Base-by-base conservation (phyloP, 2,329 filamentous ascomycete species). In the Teratosphaeriaceae sp. region DNA sequence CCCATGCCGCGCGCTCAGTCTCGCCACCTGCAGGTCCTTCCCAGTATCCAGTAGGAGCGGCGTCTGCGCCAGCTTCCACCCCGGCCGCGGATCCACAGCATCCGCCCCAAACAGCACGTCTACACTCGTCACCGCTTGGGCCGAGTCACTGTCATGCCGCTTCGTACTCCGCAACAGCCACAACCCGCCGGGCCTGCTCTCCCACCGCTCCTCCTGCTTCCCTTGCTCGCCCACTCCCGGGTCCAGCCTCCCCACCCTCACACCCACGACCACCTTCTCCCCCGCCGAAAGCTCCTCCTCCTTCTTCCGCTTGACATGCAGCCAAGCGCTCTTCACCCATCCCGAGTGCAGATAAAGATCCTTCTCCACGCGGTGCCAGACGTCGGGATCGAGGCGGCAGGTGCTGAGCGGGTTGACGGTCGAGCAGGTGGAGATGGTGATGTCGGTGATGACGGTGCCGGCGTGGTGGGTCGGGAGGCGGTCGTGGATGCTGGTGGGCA, bases 101-200 rank as follows among this genome's bases (percentile, higher is more conserved):
- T 96, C 89, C 16, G 89, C 80, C 15, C 89, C 89, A 58, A 94
- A 96, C 5, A 96, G 72, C 4, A 95, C 79, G 60, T 96, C 89
- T 3, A 95, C 72, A 3, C 82, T 84, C 0, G 88, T 94, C 38
- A 96, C 75, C 12, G 82, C 83, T 29, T 77, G 74, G 45, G 80
- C 79, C 3, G 82, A 84, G 59, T 94, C 87, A 60, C 81, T 85
- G 35, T 84, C 80, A 56, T 85, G 79, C 49, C 77, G 76, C 59
- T 82, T 85, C 23, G 76, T 72, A 13, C 83, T 84, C 45, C 86
- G 75, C 65, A 86, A 81, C 49, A 96, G 72, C 88, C 89, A 96
- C 26, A 96, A 69, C 2, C 87, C 88, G 1, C 76, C 80, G 0
- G 83, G 75, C 20, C 88, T 74, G 40, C 78, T 72, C 64, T 96